Conservation (phyloP, 2,329 filamentous ascomycete species). For the Penicillium thymicola region DNA sequence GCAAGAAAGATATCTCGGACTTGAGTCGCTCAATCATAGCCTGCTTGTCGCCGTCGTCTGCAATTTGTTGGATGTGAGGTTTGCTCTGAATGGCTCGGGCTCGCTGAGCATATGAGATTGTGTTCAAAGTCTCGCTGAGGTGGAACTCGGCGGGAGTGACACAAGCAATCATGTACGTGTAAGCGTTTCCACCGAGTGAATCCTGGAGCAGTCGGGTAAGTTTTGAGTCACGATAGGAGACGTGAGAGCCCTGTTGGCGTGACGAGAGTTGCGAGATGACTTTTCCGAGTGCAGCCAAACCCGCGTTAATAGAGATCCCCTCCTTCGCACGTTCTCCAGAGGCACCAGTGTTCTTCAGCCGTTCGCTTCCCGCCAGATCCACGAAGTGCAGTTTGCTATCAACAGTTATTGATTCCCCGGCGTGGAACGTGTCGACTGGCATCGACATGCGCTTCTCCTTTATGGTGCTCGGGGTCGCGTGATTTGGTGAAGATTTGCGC, state of each 20-base stretch:
- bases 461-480: conserved; percentile 51
- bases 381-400: conserved; percentile 99
- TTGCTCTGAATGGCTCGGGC: conserved; percentile 97
- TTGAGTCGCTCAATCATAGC: conserved; percentile 89
- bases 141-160: conserved; percentile 97
- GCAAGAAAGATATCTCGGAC: conserved; percentile 87
- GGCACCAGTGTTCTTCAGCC: conserved; percentile 93
- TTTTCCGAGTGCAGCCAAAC: conserved; percentile 90
- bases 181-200: conserved; percentile 92
- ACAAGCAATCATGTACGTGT: conserved; percentile 99
- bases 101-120: conserved; percentile 93
- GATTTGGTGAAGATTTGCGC: conserved; percentile 57
- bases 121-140: conserved; percentile 94
- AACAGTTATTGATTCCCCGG: conserved; percentile 69
- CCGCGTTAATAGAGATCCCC: conserved; percentile 97
- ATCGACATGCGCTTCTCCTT: conserved; percentile 84
- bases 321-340: conserved; percentile 92
- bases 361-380: conserved; percentile 92
- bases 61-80: conserved; percentile 85
- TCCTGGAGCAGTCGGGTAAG: conserved; percentile 93
- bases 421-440: conserved; percentile 73
- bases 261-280: conserved; percentile 98
- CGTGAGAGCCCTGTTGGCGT: conserved; percentile 78
- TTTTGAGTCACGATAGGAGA: conserved; percentile 97
- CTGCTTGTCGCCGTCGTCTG: conserved; percentile 89